phyloP scores from a whole-genome alignment of 2,329 filamentous ascomycete species.

The Huntiella savannae region DNA sequence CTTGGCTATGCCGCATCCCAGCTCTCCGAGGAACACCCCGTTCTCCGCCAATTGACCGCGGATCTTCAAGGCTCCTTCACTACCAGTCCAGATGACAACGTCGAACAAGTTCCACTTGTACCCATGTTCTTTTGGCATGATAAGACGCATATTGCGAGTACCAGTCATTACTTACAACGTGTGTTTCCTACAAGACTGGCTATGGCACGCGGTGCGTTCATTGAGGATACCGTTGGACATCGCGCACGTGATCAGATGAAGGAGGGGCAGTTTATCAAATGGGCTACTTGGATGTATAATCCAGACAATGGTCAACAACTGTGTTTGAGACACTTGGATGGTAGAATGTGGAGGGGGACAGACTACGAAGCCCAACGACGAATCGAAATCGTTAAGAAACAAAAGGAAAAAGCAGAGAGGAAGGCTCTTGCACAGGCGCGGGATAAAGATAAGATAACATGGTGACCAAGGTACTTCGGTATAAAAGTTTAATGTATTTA shows the following conservation, averaged over 20 bases:
- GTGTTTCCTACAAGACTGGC: slow-evolving; percentile 32
- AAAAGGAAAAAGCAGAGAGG: slow-evolving; percentile 2
- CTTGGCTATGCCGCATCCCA: slow-evolving; percentile 29
- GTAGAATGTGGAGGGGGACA: slow-evolving; percentile 28
- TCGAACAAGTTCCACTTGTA: slow-evolving; percentile 25
- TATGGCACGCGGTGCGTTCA: slow-evolving; percentile 32
- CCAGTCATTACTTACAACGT: slow-evolving; percentile 27
- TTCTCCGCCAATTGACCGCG: slow-evolving; percentile 23
- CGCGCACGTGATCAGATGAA: slow-evolving; percentile 38
- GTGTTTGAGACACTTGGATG: slow-evolving; percentile 32
- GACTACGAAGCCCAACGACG: slow-evolving; percentile 4
- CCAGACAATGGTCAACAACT: slow-evolving; percentile 26
- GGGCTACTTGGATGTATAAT: slow-evolving; percentile 38
- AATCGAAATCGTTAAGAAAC: not conserved
- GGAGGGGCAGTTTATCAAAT: slow-evolving; percentile 28
- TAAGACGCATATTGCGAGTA: slow-evolving; percentile 33
- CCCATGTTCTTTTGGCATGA: slow-evolving; percentile 41
- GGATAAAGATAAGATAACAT: not conserved
- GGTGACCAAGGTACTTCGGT: not conserved
- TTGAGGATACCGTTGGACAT: slow-evolving; percentile 37
- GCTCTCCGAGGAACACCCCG: slow-evolving; percentile 25
- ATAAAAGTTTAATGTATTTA: no score
- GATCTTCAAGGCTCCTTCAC: slow-evolving; percentile 19
- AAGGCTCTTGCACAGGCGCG: not conserved
- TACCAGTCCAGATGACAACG: not conserved